Evolutionary conservation across 371 early-diverging fungal species (phyloP), one percentile per base, ranked within the genome.

Genomic region (Rhizopus arrhizus): DNA sequence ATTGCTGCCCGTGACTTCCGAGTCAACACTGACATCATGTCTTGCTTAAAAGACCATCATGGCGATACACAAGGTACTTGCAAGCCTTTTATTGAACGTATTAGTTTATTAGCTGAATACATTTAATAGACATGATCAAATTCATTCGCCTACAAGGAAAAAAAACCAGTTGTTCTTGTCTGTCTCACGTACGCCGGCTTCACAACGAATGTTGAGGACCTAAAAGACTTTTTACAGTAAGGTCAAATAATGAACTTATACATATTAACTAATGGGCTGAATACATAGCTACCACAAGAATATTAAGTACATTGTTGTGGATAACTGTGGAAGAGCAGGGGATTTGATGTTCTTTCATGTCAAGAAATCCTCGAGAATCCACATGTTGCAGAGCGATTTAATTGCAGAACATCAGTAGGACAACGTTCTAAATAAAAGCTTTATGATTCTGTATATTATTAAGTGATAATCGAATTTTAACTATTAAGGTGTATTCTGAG

Each of bases 1-100:
- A 52, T 52, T 52, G 38, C 38, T 33, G 32, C 53, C 16, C 53
- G 38, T 36, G 53, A 36, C 16, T n/a, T 52, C 53, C 32, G n/a
- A n/a, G 38, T 31, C 34, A 52, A 52, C 38, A 13, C 6, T 34
- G 38, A 52, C 36, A 33, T 52, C 7, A 12, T 52, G 6, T 15
- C 13, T 13, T 52, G 13, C n/a, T 36, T 49, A 13, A 4, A 49
- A 3, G 8, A 32, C 4, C 29, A 29, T 13, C 9, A 13, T 49
- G 50, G 50, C n/a, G 50, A 49, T 49, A 29, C 50, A 7, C 50
- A 49, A 13, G 50, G 50, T 49, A 49, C 9, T 5, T 45, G 13
- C 9, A 29, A 31, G 31, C 32, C 4, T 12, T 38, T 4, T 35
- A 52, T 34, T 6, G 32, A 52, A 36, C 12, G 35, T 22, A 52